phyloP scores from a whole-genome alignment of 2,329 filamentous ascomycete species.

The Elsinoe arachidis region DNA sequence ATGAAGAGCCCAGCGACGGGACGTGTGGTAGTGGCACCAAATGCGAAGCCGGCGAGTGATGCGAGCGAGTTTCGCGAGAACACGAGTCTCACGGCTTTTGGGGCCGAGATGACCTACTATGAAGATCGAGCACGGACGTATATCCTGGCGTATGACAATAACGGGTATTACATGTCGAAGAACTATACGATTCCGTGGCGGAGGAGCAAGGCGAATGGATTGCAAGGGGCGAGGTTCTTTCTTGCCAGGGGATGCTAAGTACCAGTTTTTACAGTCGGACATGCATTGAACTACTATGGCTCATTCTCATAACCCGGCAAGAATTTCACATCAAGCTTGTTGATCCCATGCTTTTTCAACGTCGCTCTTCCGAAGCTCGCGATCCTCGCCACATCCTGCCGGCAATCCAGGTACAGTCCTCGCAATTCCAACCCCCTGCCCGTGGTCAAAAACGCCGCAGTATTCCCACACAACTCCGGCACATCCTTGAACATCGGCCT shows the following conservation, averaged over 20 bases:
- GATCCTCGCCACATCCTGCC: conserved; percentile 4
- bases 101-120: background rate
- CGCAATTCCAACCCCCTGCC: background rate
- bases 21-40: background rate
- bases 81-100: background rate
- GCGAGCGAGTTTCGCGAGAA: background rate
- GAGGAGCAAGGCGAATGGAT: background rate
- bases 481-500: conserved; percentile 10
- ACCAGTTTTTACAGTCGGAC: background rate
- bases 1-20: background rate
- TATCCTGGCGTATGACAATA: background rate
- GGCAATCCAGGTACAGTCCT: conserved; percentile 6
- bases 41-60: background rate
- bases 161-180: background rate
- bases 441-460: background rate
- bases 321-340: background rate
- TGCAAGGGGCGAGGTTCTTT: background rate
- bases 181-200: background rate
- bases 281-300: background rate
- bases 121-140: background rate
- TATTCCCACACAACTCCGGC: conserved; percentile 6
- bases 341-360: conserved; percentile 2
- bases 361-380: background rate
- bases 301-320: conserved; percentile 9
- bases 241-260: background rate